These are phyloP conservation scores for Posidonia oceanica DNA, from an alignment of 116 monocot species.

Conservation along the genomic window DNA sequence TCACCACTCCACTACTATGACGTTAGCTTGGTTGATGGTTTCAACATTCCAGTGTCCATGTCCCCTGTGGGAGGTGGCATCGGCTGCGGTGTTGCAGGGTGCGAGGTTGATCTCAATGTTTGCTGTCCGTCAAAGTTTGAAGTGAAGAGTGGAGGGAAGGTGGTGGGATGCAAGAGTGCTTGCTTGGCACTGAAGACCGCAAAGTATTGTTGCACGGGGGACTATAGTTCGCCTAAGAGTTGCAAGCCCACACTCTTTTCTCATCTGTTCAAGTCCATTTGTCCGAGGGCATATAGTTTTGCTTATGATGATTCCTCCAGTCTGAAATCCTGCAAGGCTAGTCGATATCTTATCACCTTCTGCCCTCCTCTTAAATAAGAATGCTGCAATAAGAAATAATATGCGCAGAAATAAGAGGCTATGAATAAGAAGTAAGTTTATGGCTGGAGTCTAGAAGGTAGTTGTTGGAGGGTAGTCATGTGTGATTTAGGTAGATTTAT, in stretches of 20 bases:
- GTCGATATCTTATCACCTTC: conserved; percentile 63
- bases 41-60: conserved; percentile 57
- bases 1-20: conserved; percentile 78
- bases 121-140: conserved; percentile 62
- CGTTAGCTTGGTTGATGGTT: conserved; percentile 77
- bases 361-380: conserved; percentile 27
- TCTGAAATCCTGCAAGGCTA: conserved; percentile 59
- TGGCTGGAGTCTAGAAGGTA: too few species aligned
- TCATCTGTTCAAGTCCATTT: conserved; percentile 74
- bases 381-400: too few species aligned
- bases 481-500: too few species aligned
- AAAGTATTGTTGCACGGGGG: conserved; percentile 76
- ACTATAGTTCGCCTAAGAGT: conserved; percentile 34
- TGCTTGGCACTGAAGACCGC: conserved; percentile 69
- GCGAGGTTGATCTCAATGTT: conserved; percentile 66
- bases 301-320: conserved; percentile 77
- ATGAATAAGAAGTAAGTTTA: too few species aligned
- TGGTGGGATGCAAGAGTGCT: conserved; percentile 83
- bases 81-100: conserved; percentile 65
- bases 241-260: conserved; percentile 81
- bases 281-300: conserved; percentile 76
- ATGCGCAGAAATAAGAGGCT: too few species aligned
- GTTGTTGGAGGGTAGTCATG: too few species aligned
- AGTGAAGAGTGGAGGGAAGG: conserved; percentile 30
- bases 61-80: conserved; percentile 46